Evolutionary conservation across 306 rosid genomes (phyloP).

Genomic region (Dicorynia guianensis): DNA sequence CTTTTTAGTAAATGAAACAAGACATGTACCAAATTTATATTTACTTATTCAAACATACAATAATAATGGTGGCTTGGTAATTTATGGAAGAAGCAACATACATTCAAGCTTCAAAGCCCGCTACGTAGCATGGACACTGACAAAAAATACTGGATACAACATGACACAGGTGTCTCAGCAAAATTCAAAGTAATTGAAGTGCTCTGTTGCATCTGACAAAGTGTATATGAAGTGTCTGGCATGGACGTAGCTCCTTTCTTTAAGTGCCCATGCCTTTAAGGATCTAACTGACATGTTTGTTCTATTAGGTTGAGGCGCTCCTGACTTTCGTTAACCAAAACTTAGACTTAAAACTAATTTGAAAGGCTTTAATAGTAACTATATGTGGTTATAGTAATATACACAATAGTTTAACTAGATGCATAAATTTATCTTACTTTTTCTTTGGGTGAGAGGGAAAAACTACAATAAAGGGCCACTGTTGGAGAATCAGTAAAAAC

Average conservation of each 20-base stretch:
- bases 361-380: not conserved
- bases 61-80: not conserved
- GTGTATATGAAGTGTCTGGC: too few species aligned
- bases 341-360: not conserved
- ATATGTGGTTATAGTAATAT: not conserved
- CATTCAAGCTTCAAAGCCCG: not conserved
- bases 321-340: not conserved
- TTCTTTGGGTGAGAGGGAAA: constrained; percentile 33
- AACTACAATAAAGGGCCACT: not conserved
- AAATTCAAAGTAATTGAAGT: too few species aligned
- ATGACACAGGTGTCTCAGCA: too few species aligned
- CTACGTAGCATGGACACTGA: too few species aligned
- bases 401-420: not conserved
- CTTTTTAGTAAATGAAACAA: too few species aligned
- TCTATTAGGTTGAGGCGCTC: not conserved
- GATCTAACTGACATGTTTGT: not conserved
- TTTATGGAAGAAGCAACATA: not conserved
- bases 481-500: constrained; percentile 55
- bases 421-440: constrained; percentile 26
- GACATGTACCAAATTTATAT: too few species aligned
- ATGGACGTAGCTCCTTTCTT: too few species aligned
- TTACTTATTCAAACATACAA: constrained; percentile 4
- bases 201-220: too few species aligned
- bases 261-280: not conserved
- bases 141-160: too few species aligned